Percentiles rank a stretch among this genome's conserved stretches.
Conservation (phyloP, 805 yeast genomes). For the Yarrowia sp. region DNA sequence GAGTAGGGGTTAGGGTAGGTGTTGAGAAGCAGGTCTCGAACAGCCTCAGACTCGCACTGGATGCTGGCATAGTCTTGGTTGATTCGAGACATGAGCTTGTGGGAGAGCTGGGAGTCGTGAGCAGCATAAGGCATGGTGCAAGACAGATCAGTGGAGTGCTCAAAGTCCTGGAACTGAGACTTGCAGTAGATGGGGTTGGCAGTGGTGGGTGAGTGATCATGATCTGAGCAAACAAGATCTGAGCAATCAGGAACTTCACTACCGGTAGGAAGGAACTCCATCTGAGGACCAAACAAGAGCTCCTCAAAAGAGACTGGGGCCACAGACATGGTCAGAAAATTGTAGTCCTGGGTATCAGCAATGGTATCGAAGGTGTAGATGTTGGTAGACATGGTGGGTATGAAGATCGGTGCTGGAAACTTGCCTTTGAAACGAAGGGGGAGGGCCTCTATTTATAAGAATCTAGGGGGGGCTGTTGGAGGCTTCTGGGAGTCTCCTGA, state of each 20-base stretch:
- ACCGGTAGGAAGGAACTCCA: neutral
- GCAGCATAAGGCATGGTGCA: conserved; percentile 11
- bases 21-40: neutral
- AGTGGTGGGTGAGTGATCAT: no score
- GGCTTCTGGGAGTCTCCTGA: no score
- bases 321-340: conserved; percentile 3
- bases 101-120: neutral
- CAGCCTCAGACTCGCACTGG: conserved; percentile 17
- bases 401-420: no score
- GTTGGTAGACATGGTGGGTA: neutral
- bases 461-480: no score
- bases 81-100: neutral
- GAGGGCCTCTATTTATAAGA: neutral
- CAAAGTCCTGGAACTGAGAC: neutral
- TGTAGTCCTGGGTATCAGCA: conserved; percentile 10
- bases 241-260: no score
- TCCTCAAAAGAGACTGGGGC: neutral
- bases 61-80: neutral
- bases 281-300: neutral
- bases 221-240: no score
- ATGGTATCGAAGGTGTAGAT: neutral
- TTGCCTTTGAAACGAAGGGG: neutral
- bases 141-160: neutral
- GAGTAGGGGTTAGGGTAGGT: conserved; percentile 15
- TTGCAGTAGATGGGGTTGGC: conserved; percentile 4